A percentile compares a stretch with the other conserved stretches of the same genome.
phyloP scores from a whole-genome alignment of 768 basidiomycete species.

The Botryobasidium botryosum region DNA sequence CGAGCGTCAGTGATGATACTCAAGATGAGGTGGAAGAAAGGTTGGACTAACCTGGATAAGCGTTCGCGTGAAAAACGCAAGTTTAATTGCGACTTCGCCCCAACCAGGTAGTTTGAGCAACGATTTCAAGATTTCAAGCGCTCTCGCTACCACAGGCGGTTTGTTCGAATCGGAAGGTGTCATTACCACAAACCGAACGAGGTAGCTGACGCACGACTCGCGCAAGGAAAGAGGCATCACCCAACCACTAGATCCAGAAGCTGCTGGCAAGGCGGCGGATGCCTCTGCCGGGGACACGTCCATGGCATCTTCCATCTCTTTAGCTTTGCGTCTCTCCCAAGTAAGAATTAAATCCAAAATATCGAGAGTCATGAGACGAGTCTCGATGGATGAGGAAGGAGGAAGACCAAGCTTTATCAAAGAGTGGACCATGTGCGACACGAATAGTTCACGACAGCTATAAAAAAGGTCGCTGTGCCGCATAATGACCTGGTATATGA shows the following conservation, averaged over 20 bases:
- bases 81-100: slow-evolving; percentile 80
- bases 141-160: slow-evolving; percentile 22
- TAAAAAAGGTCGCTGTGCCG: slow-evolving; percentile 86
- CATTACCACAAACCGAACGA: slow-evolving; percentile 76
- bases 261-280: not conserved
- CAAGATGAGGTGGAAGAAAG: not conserved
- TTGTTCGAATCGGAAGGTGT: slow-evolving; percentile 30
- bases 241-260: slow-evolving; percentile 28
- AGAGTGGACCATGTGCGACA: slow-evolving; percentile 85
- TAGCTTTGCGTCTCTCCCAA: slow-evolving; percentile 67
- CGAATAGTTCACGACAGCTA: slow-evolving; percentile 79
- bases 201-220: slow-evolving; percentile 87
- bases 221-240: slow-evolving; percentile 60
- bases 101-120: slow-evolving; percentile 71
- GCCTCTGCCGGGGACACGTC: slow-evolving; percentile 6
- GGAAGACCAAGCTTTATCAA: slow-evolving; percentile 77
- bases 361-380: slow-evolving; percentile 76
- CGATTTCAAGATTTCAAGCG: slow-evolving; percentile 37
- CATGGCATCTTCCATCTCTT: slow-evolving; percentile 11
- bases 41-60: slow-evolving; percentile 50
- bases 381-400: slow-evolving; percentile 51
- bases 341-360: slow-evolving; percentile 80
- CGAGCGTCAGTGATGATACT: not conserved
- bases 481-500: slow-evolving; percentile 83
- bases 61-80: slow-evolving; percentile 74